A percentile compares a stretch with the other conserved stretches of the same genome.
Conservation (phyloP, 83 land plant genomes). For the Picea mariana region DNA sequence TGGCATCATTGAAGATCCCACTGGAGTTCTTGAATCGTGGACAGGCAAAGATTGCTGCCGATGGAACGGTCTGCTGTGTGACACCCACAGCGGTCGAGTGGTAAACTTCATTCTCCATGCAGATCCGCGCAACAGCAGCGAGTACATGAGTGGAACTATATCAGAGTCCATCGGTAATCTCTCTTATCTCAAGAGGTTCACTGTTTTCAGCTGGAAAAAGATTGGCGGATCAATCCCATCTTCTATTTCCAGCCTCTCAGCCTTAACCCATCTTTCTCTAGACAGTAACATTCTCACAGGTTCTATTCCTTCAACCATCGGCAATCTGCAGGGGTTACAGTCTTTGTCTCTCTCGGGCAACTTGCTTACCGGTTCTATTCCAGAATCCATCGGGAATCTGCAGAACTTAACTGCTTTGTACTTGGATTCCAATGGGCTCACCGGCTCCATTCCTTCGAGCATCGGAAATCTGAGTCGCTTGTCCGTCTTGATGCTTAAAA, state of each 20-base stretch:
- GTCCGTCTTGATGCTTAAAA: no score
- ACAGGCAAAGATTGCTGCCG: neutral
- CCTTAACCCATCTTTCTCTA: no score
- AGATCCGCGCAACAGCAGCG: neutral
- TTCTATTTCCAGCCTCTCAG: no score
- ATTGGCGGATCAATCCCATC: constrained; percentile 46
- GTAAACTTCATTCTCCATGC: neutral
- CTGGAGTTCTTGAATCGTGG: neutral
- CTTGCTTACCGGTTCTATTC: constrained; percentile 44
- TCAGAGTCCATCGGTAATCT: constrained; percentile 5
- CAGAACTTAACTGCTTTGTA: neutral
- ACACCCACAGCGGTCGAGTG: neutral
- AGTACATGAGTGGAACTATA: neutral
- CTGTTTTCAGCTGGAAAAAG: constrained; percentile 22
- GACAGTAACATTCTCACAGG: no score
- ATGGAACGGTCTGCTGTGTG: constrained; percentile 12
- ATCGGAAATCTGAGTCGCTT: constrained; percentile 14
- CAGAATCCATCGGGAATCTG: constrained; percentile 40
- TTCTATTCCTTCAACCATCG: no score
- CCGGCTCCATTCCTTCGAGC: constrained; percentile 42
- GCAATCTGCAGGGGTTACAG: constrained; percentile 36
- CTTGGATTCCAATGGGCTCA: constrained; percentile 29
- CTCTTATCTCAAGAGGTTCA: constrained; percentile 1
- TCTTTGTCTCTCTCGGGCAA: constrained; percentile 66
- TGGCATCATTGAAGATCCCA: neutral